Base-by-base conservation (phyloP, 805 yeast genomes). In the Schwanniomyces pseudopolymorphus region DNA sequence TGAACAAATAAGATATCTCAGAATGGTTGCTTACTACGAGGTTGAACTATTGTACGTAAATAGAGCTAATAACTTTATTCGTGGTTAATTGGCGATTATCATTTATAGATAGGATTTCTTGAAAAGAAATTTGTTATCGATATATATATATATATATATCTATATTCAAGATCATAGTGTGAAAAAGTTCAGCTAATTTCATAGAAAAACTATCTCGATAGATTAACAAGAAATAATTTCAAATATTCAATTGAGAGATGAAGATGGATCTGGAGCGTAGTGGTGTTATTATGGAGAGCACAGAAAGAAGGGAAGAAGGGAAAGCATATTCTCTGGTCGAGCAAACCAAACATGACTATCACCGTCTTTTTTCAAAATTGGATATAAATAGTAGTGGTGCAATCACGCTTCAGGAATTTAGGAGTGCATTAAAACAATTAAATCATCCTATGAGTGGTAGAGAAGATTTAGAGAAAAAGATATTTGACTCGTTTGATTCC, bases 361-460 rank as follows among this genome's bases (percentile, higher is more conserved):
- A 59, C 35, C 44, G 58, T 20, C 51, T 73, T 17, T 73, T 72
- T 52, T 56, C 64, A 14, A 58, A 64, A 43, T 58, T 72, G 39
- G 77, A 73, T 50, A 55, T 69, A 9, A 54, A 67, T 20, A 62
- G 71, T 19, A 61, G 64, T n/a, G 85, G 85, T 1, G 72, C 69
- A 47, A 69, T 81, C 44, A 72, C 80, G 1, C 59, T 78, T 6
- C 61, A 64, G 31, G 82, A 78, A 45, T 79, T 80, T 58, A 69
- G 70, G 44, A 55, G 63, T 28, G 82, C 83, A 6, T 61, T 79
- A 45, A 63, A 66, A 45, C 51, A 63, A 21, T 57, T 76, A 33
- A 75, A 83, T 46, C 90, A 87, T 61, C 95, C 92, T 1, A 67
- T 87, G 19, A 79, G 79, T 42, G 73, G 80, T 46, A 80, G 81